These are phyloP conservation scores for Mucor ambiguus DNA, from an alignment of 371 early-diverging fungal species.

Conservation along the genomic window DNA sequence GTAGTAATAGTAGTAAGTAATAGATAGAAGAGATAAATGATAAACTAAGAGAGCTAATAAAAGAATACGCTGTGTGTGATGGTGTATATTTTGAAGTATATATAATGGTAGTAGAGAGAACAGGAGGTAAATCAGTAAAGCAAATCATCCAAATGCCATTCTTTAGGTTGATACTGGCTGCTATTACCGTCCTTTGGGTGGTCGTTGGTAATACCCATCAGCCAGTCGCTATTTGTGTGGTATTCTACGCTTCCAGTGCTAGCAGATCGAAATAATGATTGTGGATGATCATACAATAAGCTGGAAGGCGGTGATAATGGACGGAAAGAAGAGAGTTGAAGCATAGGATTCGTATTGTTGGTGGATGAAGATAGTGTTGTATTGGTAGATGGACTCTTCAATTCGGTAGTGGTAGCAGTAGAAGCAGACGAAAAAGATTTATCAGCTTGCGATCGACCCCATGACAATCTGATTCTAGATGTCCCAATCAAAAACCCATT, in stretches of 20 bases:
- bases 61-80: not conserved
- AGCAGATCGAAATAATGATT: not conserved
- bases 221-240: not conserved
- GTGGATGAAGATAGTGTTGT: not conserved
- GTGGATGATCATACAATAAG: not conserved
- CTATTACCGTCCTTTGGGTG: not conserved
- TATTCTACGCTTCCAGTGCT: not conserved
- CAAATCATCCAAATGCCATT: constrained; percentile 6
- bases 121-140: not conserved
- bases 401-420: not conserved
- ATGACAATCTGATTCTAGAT: constrained; percentile 85
- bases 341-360: not conserved
- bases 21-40: not conserved
- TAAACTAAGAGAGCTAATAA: not conserved
- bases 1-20: not conserved
- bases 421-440: not conserved
- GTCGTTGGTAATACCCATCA: not conserved
- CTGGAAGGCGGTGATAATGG: constrained; percentile 15
- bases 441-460: constrained; percentile 81
- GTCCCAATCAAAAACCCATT: constrained; percentile 83
- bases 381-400: not conserved
- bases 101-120: not conserved
- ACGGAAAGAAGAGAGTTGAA: constrained; percentile 2
- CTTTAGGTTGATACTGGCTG: not conserved
- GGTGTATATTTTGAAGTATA: not conserved